Conservation (phyloP, 306 rosid genomes). For the Casuarina equisetifolia region DNA sequence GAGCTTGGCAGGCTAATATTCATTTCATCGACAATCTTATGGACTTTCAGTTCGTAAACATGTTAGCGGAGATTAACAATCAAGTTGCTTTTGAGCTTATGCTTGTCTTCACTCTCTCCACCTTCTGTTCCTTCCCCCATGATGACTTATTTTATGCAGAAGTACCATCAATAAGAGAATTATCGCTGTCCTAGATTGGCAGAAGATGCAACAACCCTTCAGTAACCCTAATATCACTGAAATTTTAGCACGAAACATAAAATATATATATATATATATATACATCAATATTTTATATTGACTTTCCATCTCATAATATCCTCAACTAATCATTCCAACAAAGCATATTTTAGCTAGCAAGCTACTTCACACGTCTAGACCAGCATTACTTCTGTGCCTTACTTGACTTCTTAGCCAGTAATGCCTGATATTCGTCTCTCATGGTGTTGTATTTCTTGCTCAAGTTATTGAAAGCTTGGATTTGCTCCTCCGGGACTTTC, state of each 20-base stretch:
- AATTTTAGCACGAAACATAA: no score
- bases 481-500: constrained; percentile 28
- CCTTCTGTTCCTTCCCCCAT: background rate
- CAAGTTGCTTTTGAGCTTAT: background rate
- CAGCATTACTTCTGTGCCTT: constrained; percentile 23
- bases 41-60: background rate
- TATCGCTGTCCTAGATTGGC: background rate
- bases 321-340: background rate
- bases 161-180: background rate
- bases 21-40: background rate
- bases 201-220: no score
- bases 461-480: constrained; percentile 37
- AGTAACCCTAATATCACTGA: no score
- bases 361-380: background rate
- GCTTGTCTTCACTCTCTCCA: background rate
- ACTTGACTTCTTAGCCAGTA: constrained; percentile 32
- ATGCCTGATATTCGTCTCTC: constrained; percentile 50
- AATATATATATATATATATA: no score
- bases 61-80: no score
- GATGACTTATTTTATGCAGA: background rate
- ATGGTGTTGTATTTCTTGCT: constrained; percentile 39
- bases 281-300: background rate
- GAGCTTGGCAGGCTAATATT: constrained; percentile 6
- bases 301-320: background rate
- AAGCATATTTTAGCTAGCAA: background rate